phyloP scores from a whole-genome alignment of 805 yeast genomes.

The Zygoascus flipseniorum region DNA sequence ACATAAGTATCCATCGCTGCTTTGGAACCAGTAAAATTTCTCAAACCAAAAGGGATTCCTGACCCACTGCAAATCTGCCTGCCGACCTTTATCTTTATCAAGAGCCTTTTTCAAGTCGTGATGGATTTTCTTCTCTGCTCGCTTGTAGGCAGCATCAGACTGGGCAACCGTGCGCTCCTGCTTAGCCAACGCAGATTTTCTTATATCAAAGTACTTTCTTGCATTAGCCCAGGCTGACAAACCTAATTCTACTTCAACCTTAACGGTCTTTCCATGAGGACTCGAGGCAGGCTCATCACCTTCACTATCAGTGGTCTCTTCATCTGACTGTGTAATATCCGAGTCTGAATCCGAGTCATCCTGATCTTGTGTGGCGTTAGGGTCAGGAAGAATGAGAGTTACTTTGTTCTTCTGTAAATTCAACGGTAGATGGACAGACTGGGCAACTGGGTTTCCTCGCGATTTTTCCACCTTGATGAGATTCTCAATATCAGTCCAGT shows the following conservation, averaged over 20 bases:
- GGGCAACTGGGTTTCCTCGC: slow-evolving; percentile 58
- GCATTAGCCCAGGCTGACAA: slow-evolving; percentile 87
- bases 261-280: slow-evolving; percentile 23
- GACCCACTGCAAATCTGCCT: slow-evolving; percentile 41
- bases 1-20: slow-evolving; percentile 80
- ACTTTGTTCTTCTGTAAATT: slow-evolving; percentile 63
- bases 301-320: slow-evolving; percentile 27
- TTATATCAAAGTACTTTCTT: slow-evolving; percentile 65
- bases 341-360: slow-evolving; percentile 25
- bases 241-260: slow-evolving; percentile 57
- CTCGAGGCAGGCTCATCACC: slow-evolving; percentile 19
- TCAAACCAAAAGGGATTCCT: slow-evolving; percentile 86
- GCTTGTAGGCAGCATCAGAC: slow-evolving; percentile 68
- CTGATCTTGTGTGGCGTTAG: slow-evolving; percentile 27
- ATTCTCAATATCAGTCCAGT: slow-evolving; percentile 84
- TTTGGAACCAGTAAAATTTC: slow-evolving; percentile 88
- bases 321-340: slow-evolving; percentile 31
- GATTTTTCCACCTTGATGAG: slow-evolving; percentile 60
- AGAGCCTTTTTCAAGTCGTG: slow-evolving; percentile 57
- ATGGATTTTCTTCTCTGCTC: slow-evolving; percentile 69
- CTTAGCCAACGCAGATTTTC: slow-evolving; percentile 66
- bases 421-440: slow-evolving; percentile 54
- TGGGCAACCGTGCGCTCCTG: slow-evolving; percentile 73
- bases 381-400: slow-evolving; percentile 46
- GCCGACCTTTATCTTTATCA: slow-evolving; percentile 45